Base-by-base conservation (phyloP, 345 rosid species). In the Dipteronia sinensis region DNA sequence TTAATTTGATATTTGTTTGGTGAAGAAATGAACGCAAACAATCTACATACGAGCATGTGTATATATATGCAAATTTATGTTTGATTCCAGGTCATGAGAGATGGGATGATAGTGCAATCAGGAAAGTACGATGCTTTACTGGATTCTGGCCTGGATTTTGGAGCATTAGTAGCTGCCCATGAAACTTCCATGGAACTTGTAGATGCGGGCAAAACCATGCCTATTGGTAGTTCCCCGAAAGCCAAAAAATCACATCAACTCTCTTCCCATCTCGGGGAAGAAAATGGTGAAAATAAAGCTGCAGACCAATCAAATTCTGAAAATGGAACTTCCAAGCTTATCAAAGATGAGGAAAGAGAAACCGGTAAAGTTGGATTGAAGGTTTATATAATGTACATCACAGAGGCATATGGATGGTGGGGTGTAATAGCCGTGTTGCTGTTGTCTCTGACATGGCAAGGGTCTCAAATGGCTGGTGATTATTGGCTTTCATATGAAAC, bases 401-500 rank as follows among this genome's bases (percentile, higher is more conserved):
- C 97, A 0, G 97, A 90, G 81, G 97, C 98, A 42, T 95, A 80
- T 76, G 98, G 99, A 46, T 95, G 98, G 99, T 91, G 94, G 93
- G 99, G 99, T 12, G 83, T 87, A 42, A 84, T 79, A 20, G 75
- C 69, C 16, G 91, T 90, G 17, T 46, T 92, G 76, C 73, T 89
- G 4, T 67, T 95, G 46, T 95, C 99, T 62, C 12, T 95, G 10
- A 0, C 84, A 11, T 95, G 96, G 95, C 99, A 95, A 81, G 91
- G 79, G 11, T 86, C 99, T 73, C 22, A 73, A 27, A 95, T 95
- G 98, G 94, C 97, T 11, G 84, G 91, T 59, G 99, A 95, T 79
- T 95, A 95, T 79, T 95, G 99, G 98, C 86, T 93, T 46, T 93
- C 99, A 13, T 93, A 92, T 58, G 97, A 92, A 88, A 95, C 98